These are phyloP conservation scores for Agapanthus africanus DNA, from an alignment of 106 monocot genomes.

Conservation along the genomic window DNA sequence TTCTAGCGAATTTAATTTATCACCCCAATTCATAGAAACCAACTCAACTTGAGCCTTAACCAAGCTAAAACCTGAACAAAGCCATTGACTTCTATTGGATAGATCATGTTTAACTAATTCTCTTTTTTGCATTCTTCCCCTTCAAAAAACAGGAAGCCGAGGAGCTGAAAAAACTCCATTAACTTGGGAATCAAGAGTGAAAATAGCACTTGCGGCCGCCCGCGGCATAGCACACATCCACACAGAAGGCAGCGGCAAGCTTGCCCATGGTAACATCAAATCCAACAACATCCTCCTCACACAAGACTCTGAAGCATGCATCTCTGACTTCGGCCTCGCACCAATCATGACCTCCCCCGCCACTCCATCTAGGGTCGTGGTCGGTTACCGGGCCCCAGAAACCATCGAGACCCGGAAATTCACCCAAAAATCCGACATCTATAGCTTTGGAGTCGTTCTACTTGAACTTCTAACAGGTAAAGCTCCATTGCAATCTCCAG, in stretches of 20 bases:
- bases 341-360: slow-evolving; percentile 38
- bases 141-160: slow-evolving; percentile 60
- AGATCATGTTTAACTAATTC: too few relatives aligned
- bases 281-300: slow-evolving; percentile 63
- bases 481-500: slow-evolving; percentile 49
- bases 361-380: slow-evolving; percentile 21
- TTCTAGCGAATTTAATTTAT: too few relatives aligned
- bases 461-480: slow-evolving; percentile 88
- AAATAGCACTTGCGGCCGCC: slow-evolving; percentile 57
- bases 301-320: slow-evolving; percentile 29
- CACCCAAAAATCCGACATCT: slow-evolving; percentile 79
- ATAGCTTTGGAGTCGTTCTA: slow-evolving; percentile 82
- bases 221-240: slow-evolving; percentile 67
- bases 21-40: too few relatives aligned
- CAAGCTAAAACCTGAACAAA: too few relatives aligned
- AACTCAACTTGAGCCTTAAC: too few relatives aligned
- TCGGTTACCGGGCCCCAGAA: slow-evolving; percentile 79
- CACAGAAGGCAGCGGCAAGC: slow-evolving; percentile 49
- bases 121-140: too few relatives aligned
- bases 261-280: slow-evolving; percentile 85
- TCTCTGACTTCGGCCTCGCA: slow-evolving; percentile 56
- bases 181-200: slow-evolving; percentile 72
- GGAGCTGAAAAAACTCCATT: slow-evolving; percentile 34
- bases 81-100: too few relatives aligned
- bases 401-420: slow-evolving; percentile 38